Evolutionary conservation across 352 stramenopile genomes (phyloP).

Genomic region (Stramenopiles sp.): DNA sequence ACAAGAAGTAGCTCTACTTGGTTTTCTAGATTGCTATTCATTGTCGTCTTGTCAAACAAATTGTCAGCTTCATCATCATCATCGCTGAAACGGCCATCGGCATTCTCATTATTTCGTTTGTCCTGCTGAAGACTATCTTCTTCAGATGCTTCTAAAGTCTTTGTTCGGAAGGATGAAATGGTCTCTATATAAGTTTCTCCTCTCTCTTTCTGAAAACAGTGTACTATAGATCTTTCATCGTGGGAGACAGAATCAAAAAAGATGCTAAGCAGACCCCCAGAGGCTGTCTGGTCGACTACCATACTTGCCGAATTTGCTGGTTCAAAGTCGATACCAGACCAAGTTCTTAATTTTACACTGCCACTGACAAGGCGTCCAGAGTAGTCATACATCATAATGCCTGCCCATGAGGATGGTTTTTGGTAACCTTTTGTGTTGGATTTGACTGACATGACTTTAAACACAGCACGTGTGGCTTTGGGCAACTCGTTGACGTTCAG

Average conservation of each 20-base stretch:
- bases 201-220: neutral
- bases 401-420: neutral
- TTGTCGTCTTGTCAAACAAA: too few relatives aligned
- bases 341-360: neutral
- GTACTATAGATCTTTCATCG: neutral
- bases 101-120: neutral
- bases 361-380: neutral
- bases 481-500: neutral
- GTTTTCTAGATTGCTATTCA: too few relatives aligned
- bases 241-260: neutral
- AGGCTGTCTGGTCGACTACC: neutral
- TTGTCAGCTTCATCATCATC: neutral
- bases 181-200: neutral
- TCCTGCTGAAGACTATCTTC: neutral
- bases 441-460: neutral
- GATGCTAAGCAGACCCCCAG: neutral
- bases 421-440: neutral
- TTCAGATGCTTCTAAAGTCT: neutral
- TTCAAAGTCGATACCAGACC: neutral
- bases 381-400: neutral
- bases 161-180: neutral
- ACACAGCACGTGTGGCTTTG: neutral
- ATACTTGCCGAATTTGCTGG: neutral
- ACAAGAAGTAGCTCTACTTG: neutral
- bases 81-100: neutral